phyloP scores from a whole-genome alignment of 345 rosid species.

The Toxicodendron radicans region DNA sequence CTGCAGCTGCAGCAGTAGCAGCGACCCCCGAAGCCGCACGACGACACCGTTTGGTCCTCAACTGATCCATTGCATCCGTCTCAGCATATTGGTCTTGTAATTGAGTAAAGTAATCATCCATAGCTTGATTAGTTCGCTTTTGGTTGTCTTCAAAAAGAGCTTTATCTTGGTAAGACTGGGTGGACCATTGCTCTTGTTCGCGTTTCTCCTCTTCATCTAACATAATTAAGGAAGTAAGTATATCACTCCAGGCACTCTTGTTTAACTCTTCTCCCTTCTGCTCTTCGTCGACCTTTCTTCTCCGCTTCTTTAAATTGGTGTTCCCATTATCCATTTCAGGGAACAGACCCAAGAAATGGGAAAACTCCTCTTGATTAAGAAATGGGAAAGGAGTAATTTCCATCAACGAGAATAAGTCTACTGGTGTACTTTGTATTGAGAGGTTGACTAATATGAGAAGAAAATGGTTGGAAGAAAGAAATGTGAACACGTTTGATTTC shows the following conservation, averaged over 20 bases:
- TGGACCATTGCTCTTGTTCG: conserved; percentile 36
- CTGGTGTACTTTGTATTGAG: not conserved
- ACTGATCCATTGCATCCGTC: conserved; percentile 31
- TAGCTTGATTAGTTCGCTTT: conserved; percentile 30
- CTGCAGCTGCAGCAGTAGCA: conserved; percentile 10
- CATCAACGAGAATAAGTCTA: conserved; percentile 28
- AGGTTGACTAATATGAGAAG: conserved; percentile 26
- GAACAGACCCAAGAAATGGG: conserved; percentile 33
- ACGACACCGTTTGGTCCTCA: conserved; percentile 43
- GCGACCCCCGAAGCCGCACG: conserved; percentile 27
- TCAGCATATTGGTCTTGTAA: conserved; percentile 38
- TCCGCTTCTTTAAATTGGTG: conserved; percentile 40
- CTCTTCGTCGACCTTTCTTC: conserved; percentile 37
- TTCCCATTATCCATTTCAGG: conserved; percentile 35
- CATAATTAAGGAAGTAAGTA: conserved; percentile 51
- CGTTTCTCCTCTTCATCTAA: conserved; percentile 68
- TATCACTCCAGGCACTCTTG: conserved; percentile 29
- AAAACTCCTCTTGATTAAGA: conserved; percentile 50
- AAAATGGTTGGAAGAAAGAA: conserved; percentile 15
- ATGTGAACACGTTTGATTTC: conserved; percentile 41
- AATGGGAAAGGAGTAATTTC: conserved; percentile 67
- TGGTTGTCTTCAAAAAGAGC: conserved; percentile 47
- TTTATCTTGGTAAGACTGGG: conserved; percentile 41
- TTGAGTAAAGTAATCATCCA: conserved; percentile 40
- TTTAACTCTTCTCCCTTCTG: conserved; percentile 13